phyloP scores from a whole-genome alignment of 805 yeast species.

The Pichia deserticola region DNA sequence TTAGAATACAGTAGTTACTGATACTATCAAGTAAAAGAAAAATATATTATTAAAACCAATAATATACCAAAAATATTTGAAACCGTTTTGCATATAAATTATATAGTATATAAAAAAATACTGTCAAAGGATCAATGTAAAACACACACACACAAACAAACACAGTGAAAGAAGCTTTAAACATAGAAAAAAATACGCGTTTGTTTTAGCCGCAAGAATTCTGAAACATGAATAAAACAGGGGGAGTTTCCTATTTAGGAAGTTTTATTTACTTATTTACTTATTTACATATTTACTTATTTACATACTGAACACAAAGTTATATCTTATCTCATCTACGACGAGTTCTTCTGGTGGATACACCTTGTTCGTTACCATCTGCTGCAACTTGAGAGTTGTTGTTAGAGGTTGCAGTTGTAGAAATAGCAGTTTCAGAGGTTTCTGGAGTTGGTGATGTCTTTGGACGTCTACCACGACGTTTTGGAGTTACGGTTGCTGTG shows the following conservation, averaged over 20 bases:
- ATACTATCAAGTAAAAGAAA: too few species aligned
- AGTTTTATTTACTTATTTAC: background rate
- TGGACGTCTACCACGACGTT: conserved; percentile 8
- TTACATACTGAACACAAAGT: background rate
- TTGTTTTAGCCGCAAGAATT: background rate
- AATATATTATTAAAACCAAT: too few species aligned
- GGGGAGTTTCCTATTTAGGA: too few species aligned
- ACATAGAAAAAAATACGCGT: too few species aligned
- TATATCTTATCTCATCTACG: background rate
- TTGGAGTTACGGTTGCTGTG: background rate
- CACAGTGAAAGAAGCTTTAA: too few species aligned
- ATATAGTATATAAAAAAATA: too few species aligned
- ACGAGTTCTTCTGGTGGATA: conserved; percentile 3
- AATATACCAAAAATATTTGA: too few species aligned
- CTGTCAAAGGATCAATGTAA: too few species aligned
- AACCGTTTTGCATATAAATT: too few species aligned
- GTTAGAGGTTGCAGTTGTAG: background rate
- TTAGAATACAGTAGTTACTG: too few species aligned
- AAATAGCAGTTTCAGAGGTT: background rate
- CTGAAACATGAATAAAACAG: background rate
- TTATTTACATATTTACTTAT: background rate
- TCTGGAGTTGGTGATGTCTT: background rate
- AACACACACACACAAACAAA: too few species aligned
- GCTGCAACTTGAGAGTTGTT: background rate
- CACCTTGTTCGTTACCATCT: background rate